Conservation (phyloP, 345 rosid genomes). For the Aegle marmelos region DNA sequence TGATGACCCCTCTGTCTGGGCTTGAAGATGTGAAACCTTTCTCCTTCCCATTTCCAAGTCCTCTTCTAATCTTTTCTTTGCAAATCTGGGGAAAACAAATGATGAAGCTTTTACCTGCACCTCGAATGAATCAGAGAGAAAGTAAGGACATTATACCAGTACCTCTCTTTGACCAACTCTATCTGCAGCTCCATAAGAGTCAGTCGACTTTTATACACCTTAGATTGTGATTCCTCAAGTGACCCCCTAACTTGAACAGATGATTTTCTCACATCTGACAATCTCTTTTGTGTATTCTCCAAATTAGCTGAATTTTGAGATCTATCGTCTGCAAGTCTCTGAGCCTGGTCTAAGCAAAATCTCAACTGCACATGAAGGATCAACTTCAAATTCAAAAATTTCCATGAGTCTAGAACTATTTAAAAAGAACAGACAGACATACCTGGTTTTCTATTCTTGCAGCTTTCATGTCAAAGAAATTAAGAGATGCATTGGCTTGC, state of each 20-base stretch:
- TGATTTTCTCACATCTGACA: slow-evolving; percentile 53
- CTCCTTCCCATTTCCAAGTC: slow-evolving; percentile 64
- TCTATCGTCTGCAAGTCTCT: slow-evolving; percentile 67
- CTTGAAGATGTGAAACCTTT: slow-evolving; percentile 57
- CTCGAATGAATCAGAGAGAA: neutral
- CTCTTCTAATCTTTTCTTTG: slow-evolving; percentile 75
- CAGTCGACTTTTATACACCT: slow-evolving; percentile 51
- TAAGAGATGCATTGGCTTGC: slow-evolving; percentile 61
- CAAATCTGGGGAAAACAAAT: slow-evolving; percentile 48
- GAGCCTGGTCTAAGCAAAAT: slow-evolving; percentile 62
- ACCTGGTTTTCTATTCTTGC: slow-evolving; percentile 91
- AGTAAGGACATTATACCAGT: slow-evolving; percentile 2
- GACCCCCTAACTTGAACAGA: slow-evolving; percentile 66
- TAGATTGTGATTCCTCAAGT: slow-evolving; percentile 60
- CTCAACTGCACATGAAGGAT: slow-evolving; percentile 59
- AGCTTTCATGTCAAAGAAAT: slow-evolving; percentile 62
- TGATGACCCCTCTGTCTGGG: slow-evolving; percentile 65
- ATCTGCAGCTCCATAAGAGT: slow-evolving; percentile 51
- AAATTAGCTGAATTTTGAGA: slow-evolving; percentile 40
- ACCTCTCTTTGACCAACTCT: slow-evolving; percentile 79
- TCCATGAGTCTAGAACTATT: neutral
- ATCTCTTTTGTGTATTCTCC: slow-evolving; percentile 63
- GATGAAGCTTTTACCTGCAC: slow-evolving; percentile 7
- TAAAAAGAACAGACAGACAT: slow-evolving; percentile 10
- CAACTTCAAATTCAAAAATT: slow-evolving; percentile 1